Evolutionary conservation across 768 basidiomycete species (phyloP), one percentile per base, ranked within the genome.

Genomic region (Boletus subcaerulescens): DNA sequence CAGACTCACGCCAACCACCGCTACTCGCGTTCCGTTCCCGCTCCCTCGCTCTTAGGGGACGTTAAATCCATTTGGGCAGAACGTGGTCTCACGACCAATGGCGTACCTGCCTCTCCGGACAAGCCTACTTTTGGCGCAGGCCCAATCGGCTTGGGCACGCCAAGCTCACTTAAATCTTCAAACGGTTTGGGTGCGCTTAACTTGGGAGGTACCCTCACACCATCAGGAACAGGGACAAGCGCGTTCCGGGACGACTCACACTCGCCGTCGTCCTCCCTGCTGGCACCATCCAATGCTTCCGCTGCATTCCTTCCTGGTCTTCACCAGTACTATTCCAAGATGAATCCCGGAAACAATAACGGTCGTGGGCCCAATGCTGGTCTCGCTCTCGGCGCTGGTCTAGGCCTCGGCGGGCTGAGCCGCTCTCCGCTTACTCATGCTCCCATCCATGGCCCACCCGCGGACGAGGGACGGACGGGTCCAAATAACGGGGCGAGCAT

Each of bases 41-140:
- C 91, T 1, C 82, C 87, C 0, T 83, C 87, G 1, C 74, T 91
- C 11, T 71, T 93, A 15, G 85, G 87, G 22, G 87, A 91, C 54
- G 81, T 91, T 56, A 82, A 81, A 50, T 87, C 85, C 15, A 88
- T 95, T 18, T 96, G 93, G 93, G 78, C 86, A 0, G 87, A 89
- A 42, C 77, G 75, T 15, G 73, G 75, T 20, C 60, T 65, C 31
- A 54, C 66, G 4, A 60, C 56, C 24, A 71, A 68, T 11, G 59
- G 69, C 10, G 32, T 73, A 33, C 45, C 80, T 59, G 66, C 75
- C 50, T 67, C 82, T 57, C 63, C 79, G 53, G 58, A 77, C 43
- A 60, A 64, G 41, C 58, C 63, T 26, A 53, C 43, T 29, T 65
- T 71, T 43, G 64, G 53, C 0, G 54, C 69, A 1, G 64, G 56